Conservation (phyloP, 2,329 filamentous ascomycete species). For the Penicillium sp. region DNA sequence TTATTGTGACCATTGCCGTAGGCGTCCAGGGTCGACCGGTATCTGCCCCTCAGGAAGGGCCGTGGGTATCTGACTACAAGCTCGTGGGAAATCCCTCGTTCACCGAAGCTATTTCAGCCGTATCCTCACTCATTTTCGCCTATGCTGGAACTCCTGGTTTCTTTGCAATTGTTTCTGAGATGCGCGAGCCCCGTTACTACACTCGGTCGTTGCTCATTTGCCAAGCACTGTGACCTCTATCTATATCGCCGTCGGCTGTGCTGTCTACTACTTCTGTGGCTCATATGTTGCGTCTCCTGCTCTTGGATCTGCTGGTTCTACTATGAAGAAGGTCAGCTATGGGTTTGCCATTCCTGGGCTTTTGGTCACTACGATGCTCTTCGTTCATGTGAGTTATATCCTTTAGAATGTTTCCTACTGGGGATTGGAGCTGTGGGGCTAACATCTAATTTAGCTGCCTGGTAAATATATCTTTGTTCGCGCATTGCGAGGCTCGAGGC, state of each 20-base stretch:
- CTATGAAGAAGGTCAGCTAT: slow-evolving; percentile 62
- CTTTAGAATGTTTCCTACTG: neutral
- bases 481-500: slow-evolving; percentile 50
- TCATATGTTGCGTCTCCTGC: slow-evolving; percentile 62
- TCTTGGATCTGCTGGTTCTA: slow-evolving; percentile 56
- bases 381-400: slow-evolving; percentile 31
- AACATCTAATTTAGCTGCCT: slow-evolving; percentile 21
- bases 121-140: slow-evolving; percentile 59
- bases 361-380: slow-evolving; percentile 49
- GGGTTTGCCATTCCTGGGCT: slow-evolving; percentile 59
- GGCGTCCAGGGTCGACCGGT: slow-evolving; percentile 59
- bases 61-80: slow-evolving; percentile 60
- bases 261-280: slow-evolving; percentile 62
- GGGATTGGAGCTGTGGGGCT: no score
- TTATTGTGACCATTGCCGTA: slow-evolving; percentile 48
- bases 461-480: slow-evolving; percentile 59
- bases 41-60: slow-evolving; percentile 58
- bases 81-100: slow-evolving; percentile 59
- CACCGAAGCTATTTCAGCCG: slow-evolving; percentile 57
- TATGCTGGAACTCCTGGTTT: slow-evolving; percentile 60
- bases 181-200: slow-evolving; percentile 60
- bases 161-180: slow-evolving; percentile 64
- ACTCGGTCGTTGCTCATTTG: slow-evolving; percentile 60
- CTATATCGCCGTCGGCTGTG: slow-evolving; percentile 59
- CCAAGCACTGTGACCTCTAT: slow-evolving; percentile 58